Evolutionary conservation across 495 filamentous ascomycete genomes (phyloP).

Genomic region (Talaromyces nanjingensis): DNA sequence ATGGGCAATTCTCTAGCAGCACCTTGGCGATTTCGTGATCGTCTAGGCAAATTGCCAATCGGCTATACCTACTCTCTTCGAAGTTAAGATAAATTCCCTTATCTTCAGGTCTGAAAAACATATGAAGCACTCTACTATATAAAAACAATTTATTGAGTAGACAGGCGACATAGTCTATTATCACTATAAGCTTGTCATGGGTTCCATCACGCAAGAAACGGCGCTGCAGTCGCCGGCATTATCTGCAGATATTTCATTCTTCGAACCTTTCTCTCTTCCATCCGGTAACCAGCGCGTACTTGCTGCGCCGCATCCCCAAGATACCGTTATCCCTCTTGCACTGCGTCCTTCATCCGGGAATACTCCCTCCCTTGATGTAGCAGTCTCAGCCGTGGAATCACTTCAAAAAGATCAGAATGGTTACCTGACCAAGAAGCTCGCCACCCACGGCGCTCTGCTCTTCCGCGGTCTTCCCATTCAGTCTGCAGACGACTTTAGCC

Average conservation of each 20-base stretch:
- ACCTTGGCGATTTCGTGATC: too few species aligned
- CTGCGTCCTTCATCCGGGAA: conserved; percentile 23
- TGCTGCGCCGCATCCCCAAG: conserved; percentile 30
- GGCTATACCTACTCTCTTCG: too few species aligned
- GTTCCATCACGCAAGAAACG: too few species aligned
- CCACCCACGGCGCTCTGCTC: conserved; percentile 28
- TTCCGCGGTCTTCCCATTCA: conserved; percentile 26
- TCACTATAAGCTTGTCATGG: too few species aligned
- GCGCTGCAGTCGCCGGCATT: too few species aligned
- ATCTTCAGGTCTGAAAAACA: too few species aligned
- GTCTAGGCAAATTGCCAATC: too few species aligned
- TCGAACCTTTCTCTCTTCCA: conserved; percentile 62
- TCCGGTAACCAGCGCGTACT: conserved; percentile 41
- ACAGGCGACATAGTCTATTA: too few species aligned
- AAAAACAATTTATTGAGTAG: too few species aligned
- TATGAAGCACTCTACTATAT: too few species aligned
- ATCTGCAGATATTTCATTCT: background rate
- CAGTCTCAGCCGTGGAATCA: conserved; percentile 24
- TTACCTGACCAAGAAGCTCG: conserved; percentile 56
- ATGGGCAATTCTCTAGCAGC: too few species aligned
- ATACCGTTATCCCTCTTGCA: conserved; percentile 36
- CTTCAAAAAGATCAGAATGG: conserved; percentile 13
- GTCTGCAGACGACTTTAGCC: conserved; percentile 36
- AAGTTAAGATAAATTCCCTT: too few species aligned
- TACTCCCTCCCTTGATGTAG: background rate